Percentiles rank a stretch among this genome's conserved stretches.
These are phyloP conservation scores for Monosporozyma siamensis DNA, from an alignment of 805 yeast species.

Conservation along the genomic window DNA sequence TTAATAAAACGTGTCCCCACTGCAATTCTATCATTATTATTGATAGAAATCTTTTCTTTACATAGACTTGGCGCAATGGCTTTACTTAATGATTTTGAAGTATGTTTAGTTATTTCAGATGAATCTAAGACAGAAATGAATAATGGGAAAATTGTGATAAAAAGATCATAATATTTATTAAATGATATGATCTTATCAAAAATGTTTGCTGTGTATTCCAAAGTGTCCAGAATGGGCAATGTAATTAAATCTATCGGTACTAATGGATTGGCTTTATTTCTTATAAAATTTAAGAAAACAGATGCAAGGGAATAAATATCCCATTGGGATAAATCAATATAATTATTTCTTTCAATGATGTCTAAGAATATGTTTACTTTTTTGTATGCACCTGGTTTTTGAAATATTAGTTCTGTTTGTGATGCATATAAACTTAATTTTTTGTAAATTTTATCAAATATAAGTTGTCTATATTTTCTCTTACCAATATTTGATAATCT, in stretches of 20 bases:
- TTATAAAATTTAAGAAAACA: slow-evolving; percentile 37
- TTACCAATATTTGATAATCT: slow-evolving; percentile 22
- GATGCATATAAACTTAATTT: slow-evolving; percentile 38
- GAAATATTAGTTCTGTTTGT: slow-evolving; percentile 40
- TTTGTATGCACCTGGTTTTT: slow-evolving; percentile 47
- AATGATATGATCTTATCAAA: slow-evolving; percentile 30
- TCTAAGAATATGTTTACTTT: slow-evolving; percentile 36
- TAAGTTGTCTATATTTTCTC: slow-evolving; percentile 31
- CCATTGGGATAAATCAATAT: slow-evolving; percentile 57
- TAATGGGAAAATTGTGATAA: slow-evolving; percentile 38
- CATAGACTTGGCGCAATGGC: slow-evolving; percentile 47
- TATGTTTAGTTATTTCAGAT: slow-evolving; percentile 36
- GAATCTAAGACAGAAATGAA: slow-evolving; percentile 35
- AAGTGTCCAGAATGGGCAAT: slow-evolving; percentile 46
- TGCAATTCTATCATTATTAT: slow-evolving; percentile 38
- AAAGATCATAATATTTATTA: slow-evolving; percentile 28
- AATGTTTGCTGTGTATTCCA: slow-evolving; percentile 34
- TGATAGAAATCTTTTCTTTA: slow-evolving; percentile 38
- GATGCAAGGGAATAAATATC: slow-evolving; percentile 41
- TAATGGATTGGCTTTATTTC: slow-evolving; percentile 45
- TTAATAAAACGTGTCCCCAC: slow-evolving; percentile 47
- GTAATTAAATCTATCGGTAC: slow-evolving; percentile 41
- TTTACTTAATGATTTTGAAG: slow-evolving; percentile 30
- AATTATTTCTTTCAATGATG: slow-evolving; percentile 46
- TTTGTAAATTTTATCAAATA: slow-evolving; percentile 43